phyloP scores from a whole-genome alignment of 208 protist genomes.

The Trichomonas gallinae region DNA sequence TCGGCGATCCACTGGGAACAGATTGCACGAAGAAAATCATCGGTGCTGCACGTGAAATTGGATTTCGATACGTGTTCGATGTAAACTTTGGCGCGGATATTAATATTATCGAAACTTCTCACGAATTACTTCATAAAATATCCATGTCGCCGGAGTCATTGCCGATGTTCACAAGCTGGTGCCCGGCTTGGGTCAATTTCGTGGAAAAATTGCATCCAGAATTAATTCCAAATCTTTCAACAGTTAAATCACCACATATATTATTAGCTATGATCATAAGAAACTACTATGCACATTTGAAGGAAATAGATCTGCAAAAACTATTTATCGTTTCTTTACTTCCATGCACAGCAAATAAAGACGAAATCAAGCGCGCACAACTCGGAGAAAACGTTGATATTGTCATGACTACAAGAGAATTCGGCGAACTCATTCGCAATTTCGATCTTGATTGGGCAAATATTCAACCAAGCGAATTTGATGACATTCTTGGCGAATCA shows the following conservation, averaged over 20 bases:
- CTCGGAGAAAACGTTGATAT: slow-evolving; percentile 24
- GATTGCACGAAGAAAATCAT: slow-evolving; percentile 29
- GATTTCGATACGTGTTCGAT: slow-evolving; percentile 44
- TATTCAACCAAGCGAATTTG: slow-evolving; percentile 18
- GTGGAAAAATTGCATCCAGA: slow-evolving; percentile 15
- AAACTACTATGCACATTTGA: not conserved
- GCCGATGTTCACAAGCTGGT: slow-evolving; percentile 43
- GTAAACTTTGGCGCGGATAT: slow-evolving; percentile 43
- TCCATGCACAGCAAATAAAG: slow-evolving; percentile 43
- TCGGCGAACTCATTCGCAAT: slow-evolving; percentile 23
- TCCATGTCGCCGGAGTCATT: slow-evolving; percentile 13
- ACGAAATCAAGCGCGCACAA: slow-evolving; percentile 31
- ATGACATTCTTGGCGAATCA: slow-evolving; percentile 35
- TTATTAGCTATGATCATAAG: not conserved
- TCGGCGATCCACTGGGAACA: slow-evolving; percentile 31
- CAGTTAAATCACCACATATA: slow-evolving; percentile 8
- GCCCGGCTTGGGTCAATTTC: slow-evolving; percentile 44
- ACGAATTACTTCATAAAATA: slow-evolving; percentile 33
- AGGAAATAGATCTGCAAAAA: not conserved
- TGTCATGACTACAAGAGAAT: slow-evolving; percentile 39
- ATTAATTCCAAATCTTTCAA: not conserved
- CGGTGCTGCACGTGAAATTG: slow-evolving; percentile 31
- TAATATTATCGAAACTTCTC: slow-evolving; percentile 41
- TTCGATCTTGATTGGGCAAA: not conserved
- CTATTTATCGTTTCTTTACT: slow-evolving; percentile 35